A percentile compares a stretch with the other conserved stretches of the same genome.
phyloP scores from a whole-genome alignment of 176 grass and related monocot species.

The Triticum monococcum region DNA sequence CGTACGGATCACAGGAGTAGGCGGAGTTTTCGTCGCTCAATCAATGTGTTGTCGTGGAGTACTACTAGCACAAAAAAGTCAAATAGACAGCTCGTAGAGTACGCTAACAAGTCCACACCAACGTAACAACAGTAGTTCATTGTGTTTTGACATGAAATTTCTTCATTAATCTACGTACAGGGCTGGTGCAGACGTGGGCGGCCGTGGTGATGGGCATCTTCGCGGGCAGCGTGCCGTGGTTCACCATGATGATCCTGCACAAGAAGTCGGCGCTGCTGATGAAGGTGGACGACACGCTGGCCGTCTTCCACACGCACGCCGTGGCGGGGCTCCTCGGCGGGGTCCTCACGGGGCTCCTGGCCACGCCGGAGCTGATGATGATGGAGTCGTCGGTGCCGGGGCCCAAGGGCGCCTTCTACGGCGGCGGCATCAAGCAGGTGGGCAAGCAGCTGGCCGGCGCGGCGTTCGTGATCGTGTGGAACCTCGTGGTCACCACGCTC shows the following conservation, averaged over 20 bases:
- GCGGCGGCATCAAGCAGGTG: constrained; percentile 53
- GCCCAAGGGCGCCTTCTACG: constrained; percentile 62
- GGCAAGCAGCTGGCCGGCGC: constrained; percentile 74
- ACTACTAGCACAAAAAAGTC: not conserved
- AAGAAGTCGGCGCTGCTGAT: constrained; percentile 71
- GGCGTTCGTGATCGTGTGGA: constrained; percentile 66
- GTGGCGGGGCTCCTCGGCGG: constrained; percentile 77
- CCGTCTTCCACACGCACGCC: constrained; percentile 73
- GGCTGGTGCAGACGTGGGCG: constrained; percentile 69
- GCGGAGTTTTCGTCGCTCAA: not conserved
- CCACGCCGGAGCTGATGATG: constrained; percentile 46
- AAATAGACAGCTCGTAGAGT: not conserved
- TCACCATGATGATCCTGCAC: constrained; percentile 87
- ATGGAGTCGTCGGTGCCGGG: constrained; percentile 45
- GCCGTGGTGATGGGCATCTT: constrained; percentile 61
- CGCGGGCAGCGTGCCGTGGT: constrained; percentile 79
- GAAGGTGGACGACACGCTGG: constrained; percentile 68
- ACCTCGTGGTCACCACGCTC: constrained; percentile 50
- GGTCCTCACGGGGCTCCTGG: constrained; percentile 62
- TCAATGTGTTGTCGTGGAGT: not conserved
- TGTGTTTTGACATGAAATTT: not conserved
- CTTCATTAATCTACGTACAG: constrained; percentile 14
- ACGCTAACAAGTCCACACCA: too few species aligned
- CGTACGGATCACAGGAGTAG: not conserved
- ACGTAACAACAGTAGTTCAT: too few species aligned